Conservation (phyloP, 2,329 filamentous ascomycete genomes). For the Neonectria faginata region DNA sequence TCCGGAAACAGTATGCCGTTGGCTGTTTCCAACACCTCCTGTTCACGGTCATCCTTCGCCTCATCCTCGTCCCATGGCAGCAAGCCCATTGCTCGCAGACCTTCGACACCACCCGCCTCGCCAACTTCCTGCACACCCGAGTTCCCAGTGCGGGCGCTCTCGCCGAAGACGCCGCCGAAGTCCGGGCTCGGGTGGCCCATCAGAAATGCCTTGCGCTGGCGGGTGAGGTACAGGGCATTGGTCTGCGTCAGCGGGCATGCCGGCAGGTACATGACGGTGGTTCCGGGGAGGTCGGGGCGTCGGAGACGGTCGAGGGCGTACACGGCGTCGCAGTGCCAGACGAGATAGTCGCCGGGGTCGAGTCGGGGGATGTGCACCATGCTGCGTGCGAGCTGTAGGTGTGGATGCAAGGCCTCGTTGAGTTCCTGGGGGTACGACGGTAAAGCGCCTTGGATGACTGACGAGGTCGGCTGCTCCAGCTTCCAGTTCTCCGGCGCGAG, state of each 20-base stretch:
- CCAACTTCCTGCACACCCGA: slow-evolving; percentile 54
- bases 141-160: slow-evolving; percentile 50
- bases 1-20: slow-evolving; percentile 58
- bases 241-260: slow-evolving; percentile 56
- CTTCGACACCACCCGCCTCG: slow-evolving; percentile 55
- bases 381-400: slow-evolving; percentile 71
- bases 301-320: slow-evolving; percentile 73
- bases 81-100: slow-evolving; percentile 56
- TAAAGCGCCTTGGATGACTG: slow-evolving; percentile 75
- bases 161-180: slow-evolving; percentile 51
- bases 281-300: slow-evolving; percentile 38
- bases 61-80: slow-evolving; percentile 56
- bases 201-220: slow-evolving; percentile 57
- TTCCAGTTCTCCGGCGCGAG: slow-evolving; percentile 65
- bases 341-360: slow-evolving; percentile 79
- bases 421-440: slow-evolving; percentile 78
- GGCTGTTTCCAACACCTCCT: slow-evolving; percentile 51
- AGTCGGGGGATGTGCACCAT: slow-evolving; percentile 78
- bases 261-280: slow-evolving; percentile 55
- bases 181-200: slow-evolving; percentile 56
- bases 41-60: slow-evolving; percentile 48
- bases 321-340: slow-evolving; percentile 78
- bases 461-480: slow-evolving; percentile 57
- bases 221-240: slow-evolving; percentile 56
- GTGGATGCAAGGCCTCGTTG: slow-evolving; percentile 72